A percentile compares a stretch with the other conserved stretches of the same genome.
Evolutionary conservation across 371 early-diverging fungal genomes (phyloP).

Genomic region (Syncephalastrum contaminatum): DNA sequence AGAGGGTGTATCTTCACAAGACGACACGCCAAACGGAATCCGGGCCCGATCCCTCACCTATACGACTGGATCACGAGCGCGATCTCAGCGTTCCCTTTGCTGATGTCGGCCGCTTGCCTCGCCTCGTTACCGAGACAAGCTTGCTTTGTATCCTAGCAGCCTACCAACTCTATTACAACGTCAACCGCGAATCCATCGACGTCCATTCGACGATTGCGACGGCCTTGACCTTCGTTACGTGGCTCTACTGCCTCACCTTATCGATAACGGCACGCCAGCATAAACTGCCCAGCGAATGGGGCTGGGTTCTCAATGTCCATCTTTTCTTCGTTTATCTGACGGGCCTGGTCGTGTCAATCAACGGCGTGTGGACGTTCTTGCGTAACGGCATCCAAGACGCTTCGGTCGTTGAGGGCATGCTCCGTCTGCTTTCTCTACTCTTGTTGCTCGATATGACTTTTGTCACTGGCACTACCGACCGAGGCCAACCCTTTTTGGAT

Average conservation of each 20-base stretch:
- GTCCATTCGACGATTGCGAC: constrained; percentile 9
- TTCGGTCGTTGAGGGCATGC: constrained; percentile 11
- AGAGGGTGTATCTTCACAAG: constrained; percentile 14
- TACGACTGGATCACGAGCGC: constrained; percentile 13
- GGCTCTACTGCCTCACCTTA: constrained; percentile 29
- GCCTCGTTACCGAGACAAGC: constrained; percentile 14
- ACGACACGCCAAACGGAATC: constrained; percentile 5
- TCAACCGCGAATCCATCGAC: constrained; percentile 6
- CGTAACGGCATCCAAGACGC: constrained; percentile 2
- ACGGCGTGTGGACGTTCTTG: constrained; percentile 10
- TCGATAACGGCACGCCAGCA: constrained; percentile 22
- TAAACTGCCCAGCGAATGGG: constrained; percentile 33
- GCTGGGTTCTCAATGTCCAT: constrained; percentile 42
- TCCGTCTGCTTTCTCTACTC: constrained; percentile 15
- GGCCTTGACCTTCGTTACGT: constrained; percentile 17
- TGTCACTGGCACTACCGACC: constrained; percentile 23
- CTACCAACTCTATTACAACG: constrained; percentile 9
- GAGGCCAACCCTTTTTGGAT: constrained; percentile 39
- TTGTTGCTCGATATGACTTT: constrained; percentile 28
- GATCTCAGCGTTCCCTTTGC: constrained; percentile 22
- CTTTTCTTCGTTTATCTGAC: constrained; percentile 21
- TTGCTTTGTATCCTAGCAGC: constrained; percentile 8
- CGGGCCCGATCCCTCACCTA: constrained; percentile 6
- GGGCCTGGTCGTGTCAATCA: constrained; percentile 8
- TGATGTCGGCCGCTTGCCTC: constrained; percentile 16